A percentile compares a stretch with the other conserved stretches of the same genome.
phyloP scores from a whole-genome alignment of 73 alveolate species.

The Paramecium bursaria region DNA sequence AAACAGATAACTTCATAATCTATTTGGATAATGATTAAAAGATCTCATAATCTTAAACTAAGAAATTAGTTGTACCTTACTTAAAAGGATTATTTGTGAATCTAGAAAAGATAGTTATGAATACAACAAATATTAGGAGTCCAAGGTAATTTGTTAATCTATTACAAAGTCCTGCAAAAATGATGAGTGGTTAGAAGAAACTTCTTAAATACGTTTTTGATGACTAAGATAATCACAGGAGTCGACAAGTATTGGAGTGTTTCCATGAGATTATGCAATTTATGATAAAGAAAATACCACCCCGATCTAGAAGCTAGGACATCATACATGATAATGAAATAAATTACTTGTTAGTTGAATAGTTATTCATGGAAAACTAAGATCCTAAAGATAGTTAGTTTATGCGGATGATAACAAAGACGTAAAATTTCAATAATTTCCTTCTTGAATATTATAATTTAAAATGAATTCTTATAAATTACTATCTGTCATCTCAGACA shows the following conservation, averaged over 20 bases:
- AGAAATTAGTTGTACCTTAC: neutral
- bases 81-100: neutral
- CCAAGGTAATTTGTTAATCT: constrained; percentile 52
- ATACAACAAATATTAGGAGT: neutral
- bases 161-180: neutral
- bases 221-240: constrained; percentile 38
- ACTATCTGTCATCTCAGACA: too few species aligned
- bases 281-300: constrained; percentile 27
- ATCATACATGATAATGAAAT: neutral
- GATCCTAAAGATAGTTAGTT: constrained; percentile 49
- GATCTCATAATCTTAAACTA: neutral
- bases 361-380: neutral
- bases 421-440: constrained; percentile 40
- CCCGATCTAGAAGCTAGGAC: neutral
- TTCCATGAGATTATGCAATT: constrained; percentile 43
- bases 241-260: constrained; percentile 11
- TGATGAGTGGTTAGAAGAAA: constrained; percentile 19
- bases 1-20: constrained; percentile 2
- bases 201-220: constrained; percentile 2
- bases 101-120: neutral
- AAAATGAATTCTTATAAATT: too few species aligned
- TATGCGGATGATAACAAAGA: constrained; percentile 1
- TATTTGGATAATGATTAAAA: constrained; percentile 58
- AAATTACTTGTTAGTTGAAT: neutral
- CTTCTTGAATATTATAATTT: constrained; percentile 4